phyloP scores from a whole-genome alignment of 768 basidiomycete species.

The Favolaschia claudopus region DNA sequence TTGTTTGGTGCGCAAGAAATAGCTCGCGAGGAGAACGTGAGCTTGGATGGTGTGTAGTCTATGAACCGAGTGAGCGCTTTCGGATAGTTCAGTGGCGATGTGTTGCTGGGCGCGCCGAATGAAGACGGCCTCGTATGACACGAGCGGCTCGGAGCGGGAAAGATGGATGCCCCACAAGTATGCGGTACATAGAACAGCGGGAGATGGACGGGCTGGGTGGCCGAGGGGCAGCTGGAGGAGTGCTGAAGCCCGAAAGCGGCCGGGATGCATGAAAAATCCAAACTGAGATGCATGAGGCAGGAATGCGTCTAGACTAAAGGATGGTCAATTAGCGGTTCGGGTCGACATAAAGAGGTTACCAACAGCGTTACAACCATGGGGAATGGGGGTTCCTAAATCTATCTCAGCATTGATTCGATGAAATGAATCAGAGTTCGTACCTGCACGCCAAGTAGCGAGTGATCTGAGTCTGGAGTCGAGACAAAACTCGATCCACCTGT shows the following conservation, averaged over 20 bases:
- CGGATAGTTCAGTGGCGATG: constrained; percentile 24
- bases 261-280: constrained; percentile 25
- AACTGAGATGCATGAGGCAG: constrained; percentile 26
- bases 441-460: constrained; percentile 17
- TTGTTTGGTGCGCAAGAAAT: constrained; percentile 25
- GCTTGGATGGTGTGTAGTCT: constrained; percentile 30
- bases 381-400: constrained; percentile 17
- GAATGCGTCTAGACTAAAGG: constrained; percentile 21
- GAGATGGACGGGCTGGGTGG: constrained; percentile 23
- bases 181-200: constrained; percentile 21
- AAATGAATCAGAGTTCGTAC: background rate
- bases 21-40: constrained; percentile 24
- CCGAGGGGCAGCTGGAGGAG: constrained; percentile 24
- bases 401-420: background rate
- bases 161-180: constrained; percentile 29
- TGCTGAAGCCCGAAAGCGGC: constrained; percentile 24
- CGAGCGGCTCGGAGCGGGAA: constrained; percentile 21
- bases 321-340: background rate
- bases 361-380: constrained; percentile 21
- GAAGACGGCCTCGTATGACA: constrained; percentile 24
- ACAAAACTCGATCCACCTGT: constrained; percentile 14
- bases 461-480: constrained; percentile 18
- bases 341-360: background rate
- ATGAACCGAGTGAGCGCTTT: constrained; percentile 18
- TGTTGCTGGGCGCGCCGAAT: constrained; percentile 27